Evolutionary conservation across 148 eudicot species (phyloP).

Genomic region (Vaccinium darrowii): DNA sequence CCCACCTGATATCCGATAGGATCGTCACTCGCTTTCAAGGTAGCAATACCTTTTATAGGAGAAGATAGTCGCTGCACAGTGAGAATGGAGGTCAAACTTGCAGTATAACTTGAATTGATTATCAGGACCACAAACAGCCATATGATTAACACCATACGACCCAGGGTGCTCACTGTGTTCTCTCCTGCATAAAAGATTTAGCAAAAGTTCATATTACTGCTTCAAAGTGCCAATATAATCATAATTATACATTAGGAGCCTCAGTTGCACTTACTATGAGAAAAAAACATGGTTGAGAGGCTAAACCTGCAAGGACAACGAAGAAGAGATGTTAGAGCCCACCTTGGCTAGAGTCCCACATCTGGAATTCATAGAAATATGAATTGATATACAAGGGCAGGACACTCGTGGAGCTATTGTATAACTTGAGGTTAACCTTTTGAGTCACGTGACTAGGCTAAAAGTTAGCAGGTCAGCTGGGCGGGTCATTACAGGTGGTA

Average conservation of each 20-base stretch:
- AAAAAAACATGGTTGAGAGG: constrained; percentile 81
- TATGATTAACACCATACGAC: constrained; percentile 69
- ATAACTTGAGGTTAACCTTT: too few species aligned
- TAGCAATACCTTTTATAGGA: constrained; percentile 71
- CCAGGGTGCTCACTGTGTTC: constrained; percentile 70
- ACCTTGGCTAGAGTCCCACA: too few species aligned
- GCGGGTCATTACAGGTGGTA: too few species aligned
- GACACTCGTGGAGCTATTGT: too few species aligned
- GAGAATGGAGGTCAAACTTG: constrained; percentile 92
- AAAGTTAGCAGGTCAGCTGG: too few species aligned
- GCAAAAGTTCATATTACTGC: neutral
- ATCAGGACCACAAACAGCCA: constrained; percentile 98
- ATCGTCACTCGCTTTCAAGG: constrained; percentile 40
- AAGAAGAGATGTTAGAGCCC: neutral
- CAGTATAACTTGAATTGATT: constrained; percentile 92
- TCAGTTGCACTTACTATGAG: constrained; percentile 73
- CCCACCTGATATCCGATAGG: constrained; percentile 83
- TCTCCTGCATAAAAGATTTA: constrained; percentile 54
- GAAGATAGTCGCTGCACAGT: constrained; percentile 88
- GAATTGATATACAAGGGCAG: too few species aligned
- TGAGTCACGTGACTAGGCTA: too few species aligned
- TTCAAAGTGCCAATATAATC: neutral
- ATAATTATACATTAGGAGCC: neutral
- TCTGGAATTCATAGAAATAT: too few species aligned
- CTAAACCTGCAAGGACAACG: constrained; percentile 77